Evolutionary conservation across 768 basidiomycete species (phyloP), one percentile per base, ranked within the genome.

Genomic region (Amanita polypyramis): DNA sequence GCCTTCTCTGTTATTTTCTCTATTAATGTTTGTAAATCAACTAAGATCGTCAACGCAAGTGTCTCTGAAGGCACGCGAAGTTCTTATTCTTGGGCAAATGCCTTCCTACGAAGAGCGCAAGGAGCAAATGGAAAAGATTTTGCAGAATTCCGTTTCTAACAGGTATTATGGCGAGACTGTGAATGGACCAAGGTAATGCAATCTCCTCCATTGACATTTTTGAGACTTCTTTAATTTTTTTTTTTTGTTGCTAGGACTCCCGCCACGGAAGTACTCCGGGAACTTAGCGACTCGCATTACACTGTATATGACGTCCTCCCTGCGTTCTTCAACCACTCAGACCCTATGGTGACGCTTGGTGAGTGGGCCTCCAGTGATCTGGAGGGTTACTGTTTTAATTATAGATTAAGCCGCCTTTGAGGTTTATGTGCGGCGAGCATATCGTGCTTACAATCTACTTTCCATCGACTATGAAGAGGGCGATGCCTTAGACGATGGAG

Each of bases 301-400:
- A 93, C 91, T 11, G 94, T 98, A 12, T 99, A 85, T 65, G 96
- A 99, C 60, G 96, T 99, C 5, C 77, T 99, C 40, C 92, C 94
- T 3, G 76, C 89, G 5, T 99, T 99, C 74, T 98, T 98, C 79
- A 80, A 77, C 51, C 87, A 94, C 60, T 61, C 72, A 14, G 93
- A 98, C 56, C 74, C 82, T 32, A 82, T 85, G 75, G 80, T 98
- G 54, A 76, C 80, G 9, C 75, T 97, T 35, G 86, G 89, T 87
- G 51, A 46, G 80, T 63, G 14, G 11, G 34, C 10, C 6, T 39
- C 12, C 12, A 15, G 17, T 32, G 36, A 32, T 19, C 14, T 30
- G 29, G 45, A 39, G 29, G 27, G 15, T 15, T 14, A 15, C 12
- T 20, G 29, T 50, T 48, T 51, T 54, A 40, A 36, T 23, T 34